Evolutionary conservation across 768 basidiomycete genomes (phyloP), one percentile per base, ranked within the genome.

Genomic region (Rickenella mellea): DNA sequence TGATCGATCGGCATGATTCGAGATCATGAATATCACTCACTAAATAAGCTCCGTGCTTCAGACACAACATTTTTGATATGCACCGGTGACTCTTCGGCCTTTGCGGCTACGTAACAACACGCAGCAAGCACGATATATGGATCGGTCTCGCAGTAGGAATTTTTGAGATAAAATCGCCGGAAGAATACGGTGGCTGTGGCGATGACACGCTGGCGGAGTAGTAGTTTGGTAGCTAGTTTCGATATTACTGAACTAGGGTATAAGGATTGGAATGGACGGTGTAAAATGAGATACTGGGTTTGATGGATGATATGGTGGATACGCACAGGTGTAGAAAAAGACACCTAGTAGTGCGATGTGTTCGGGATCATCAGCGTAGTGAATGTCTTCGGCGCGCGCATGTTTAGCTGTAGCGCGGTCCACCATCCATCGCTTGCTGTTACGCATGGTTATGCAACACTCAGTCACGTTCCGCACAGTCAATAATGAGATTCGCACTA

Each of bases 111-210:
- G 60, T 97, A 98, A 49, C 83, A 82, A 62, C 94, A 99, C 0
- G 92, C 89, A 0, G 91, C 80, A 32, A 92, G 79, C 39, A 97
- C 92, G 43, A 93, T 69, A 53, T 88, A 92, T 0, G 91, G 91
- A 50, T 98, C 96, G 0, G 94, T 97, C 58, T 96, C 92, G 66
- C 87, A 91, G 56, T 92, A 94, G 6, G 80, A 73, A 57, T 94
- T 97, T 67, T 94, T 94, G 53, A 94, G 66, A 60, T 98, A 99
- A 64, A 97, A 98, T n/a, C 96, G 70, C 27, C 87, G 79, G 62
- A 98, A 96, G 64, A 90, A 98, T 29, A 97, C 83, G 37, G 83
- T 90, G 19, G 94, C 91, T 1, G 92, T 97, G 3, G 94, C 90
- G 43, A 92, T 86, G 3, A 87, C 89, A 31, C 92, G 76, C 60